phyloP scores from a whole-genome alignment of 2,329 filamentous ascomycete species.

The Penicillium sp. region DNA sequence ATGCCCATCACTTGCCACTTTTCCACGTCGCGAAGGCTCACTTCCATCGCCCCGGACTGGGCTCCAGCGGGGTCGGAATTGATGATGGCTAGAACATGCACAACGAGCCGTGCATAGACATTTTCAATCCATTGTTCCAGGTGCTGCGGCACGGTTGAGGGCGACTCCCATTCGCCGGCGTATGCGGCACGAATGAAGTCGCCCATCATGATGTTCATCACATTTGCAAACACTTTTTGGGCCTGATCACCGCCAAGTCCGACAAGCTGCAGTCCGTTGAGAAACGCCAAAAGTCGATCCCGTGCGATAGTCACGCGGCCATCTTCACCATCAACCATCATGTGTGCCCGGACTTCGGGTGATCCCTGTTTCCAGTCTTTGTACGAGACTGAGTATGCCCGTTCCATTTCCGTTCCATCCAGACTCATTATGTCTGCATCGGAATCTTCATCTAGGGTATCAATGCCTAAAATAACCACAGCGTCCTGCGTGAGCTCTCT shows the following conservation, averaged over 20 bases:
- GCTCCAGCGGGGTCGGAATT: conserved; percentile 21
- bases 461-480: conserved; percentile 36
- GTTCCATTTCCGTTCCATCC: conserved; percentile 35
- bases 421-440: conserved; percentile 13
- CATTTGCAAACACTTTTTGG: conserved; percentile 51
- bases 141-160: conserved; percentile 41
- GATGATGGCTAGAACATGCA: conserved; percentile 41
- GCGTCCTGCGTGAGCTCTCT: conserved; percentile 40
- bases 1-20: conserved; percentile 51
- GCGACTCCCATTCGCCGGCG: conserved; percentile 49
- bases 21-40: conserved; percentile 38
- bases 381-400: conserved; percentile 31
- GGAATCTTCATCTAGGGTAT: conserved; percentile 23
- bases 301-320: conserved; percentile 25
- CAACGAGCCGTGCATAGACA: conserved; percentile 45
- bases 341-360: conserved; percentile 19
- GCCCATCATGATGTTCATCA: conserved; percentile 51
- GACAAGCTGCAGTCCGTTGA: conserved; percentile 43
- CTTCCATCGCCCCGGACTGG: conserved; percentile 24
- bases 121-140: conserved; percentile 50
- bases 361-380: conserved; percentile 30
- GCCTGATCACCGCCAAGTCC: conserved; percentile 49
- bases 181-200: conserved; percentile 51
- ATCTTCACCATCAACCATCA: conserved; percentile 31
- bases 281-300: conserved; percentile 31